Conservation (phyloP, 1,284 basidiomycete species). For the Cryptococcus hybrid region DNA sequence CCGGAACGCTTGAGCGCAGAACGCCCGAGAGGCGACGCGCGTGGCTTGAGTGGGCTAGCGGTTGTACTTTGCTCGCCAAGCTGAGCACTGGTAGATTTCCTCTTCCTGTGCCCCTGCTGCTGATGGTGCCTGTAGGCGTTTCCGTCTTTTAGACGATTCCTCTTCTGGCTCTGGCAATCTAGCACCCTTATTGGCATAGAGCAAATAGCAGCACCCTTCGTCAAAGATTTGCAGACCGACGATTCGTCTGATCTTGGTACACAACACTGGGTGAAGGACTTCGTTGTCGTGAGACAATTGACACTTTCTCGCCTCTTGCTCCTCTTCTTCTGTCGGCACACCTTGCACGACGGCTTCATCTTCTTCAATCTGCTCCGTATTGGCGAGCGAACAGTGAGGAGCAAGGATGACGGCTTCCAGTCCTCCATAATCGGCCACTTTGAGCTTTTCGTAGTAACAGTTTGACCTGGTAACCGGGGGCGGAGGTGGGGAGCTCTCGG, state of each 20-base stretch:
- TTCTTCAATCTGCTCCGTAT: constrained; percentile 19
- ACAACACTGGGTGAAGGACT: constrained; percentile 23
- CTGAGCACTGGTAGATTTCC: constrained; percentile 5
- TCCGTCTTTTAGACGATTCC: background rate
- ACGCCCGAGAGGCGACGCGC: too few species aligned
- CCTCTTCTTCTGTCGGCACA: constrained; percentile 17
- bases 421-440: constrained; percentile 15
- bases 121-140: background rate
- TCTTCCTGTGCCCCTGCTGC: constrained; percentile 4
- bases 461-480: constrained; percentile 34
- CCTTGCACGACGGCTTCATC: constrained; percentile 24
- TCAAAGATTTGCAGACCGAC: constrained; percentile 32
- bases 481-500: constrained; percentile 6
- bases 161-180: constrained; percentile 2
- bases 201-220: constrained; percentile 34
- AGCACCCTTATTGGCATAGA: constrained; percentile 17
- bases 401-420: constrained; percentile 29
- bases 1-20: too few species aligned
- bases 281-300: constrained; percentile 16
- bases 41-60: constrained; percentile 7
- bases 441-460: constrained; percentile 35
- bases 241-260: constrained; percentile 30
- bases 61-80: constrained; percentile 2
- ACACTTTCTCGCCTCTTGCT: constrained; percentile 12
- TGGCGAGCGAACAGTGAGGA: constrained; percentile 32